Conservation (phyloP, 352 stramenopile genomes). For the Hyaloperonospora brassicae region DNA sequence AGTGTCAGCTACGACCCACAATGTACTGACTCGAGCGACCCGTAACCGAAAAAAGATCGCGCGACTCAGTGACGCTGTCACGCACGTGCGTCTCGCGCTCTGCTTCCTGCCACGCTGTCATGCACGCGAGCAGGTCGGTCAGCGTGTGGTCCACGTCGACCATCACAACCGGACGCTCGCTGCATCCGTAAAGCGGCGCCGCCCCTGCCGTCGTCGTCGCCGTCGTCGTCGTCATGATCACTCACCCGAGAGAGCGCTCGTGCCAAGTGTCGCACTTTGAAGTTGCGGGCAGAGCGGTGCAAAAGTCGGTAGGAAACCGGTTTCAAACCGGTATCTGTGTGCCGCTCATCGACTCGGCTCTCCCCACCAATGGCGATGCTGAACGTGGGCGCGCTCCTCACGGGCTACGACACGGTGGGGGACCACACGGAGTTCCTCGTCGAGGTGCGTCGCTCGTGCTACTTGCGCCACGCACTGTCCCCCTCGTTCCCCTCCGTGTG, state of each 20-base stretch:
- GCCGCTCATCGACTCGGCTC: too few relatives aligned
- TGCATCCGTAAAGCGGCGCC: slow-evolving; percentile 17
- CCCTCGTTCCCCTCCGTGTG: not conserved
- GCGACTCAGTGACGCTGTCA: not conserved
- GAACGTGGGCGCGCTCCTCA: slow-evolving; percentile 75
- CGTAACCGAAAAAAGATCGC: too few relatives aligned
- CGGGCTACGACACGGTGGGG: slow-evolving; percentile 71
- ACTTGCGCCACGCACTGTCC: not conserved
- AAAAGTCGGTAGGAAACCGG: too few relatives aligned
- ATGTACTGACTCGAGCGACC: too few relatives aligned
- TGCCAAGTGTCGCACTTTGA: slow-evolving; percentile 19
- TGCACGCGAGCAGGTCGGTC: slow-evolving; percentile 35
- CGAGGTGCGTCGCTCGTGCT: slow-evolving; percentile 30
- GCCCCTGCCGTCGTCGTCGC: slow-evolving; percentile 5
- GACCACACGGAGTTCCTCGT: slow-evolving; percentile 84
- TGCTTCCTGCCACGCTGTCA: slow-evolving; percentile 44
- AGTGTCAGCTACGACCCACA: too few relatives aligned
- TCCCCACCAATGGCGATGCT: slow-evolving; percentile 39
- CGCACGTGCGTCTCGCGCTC: slow-evolving; percentile 33
- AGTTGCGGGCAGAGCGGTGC: slow-evolving; percentile 8
- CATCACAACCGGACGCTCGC: slow-evolving; percentile 38
- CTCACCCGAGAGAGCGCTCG: not conserved
- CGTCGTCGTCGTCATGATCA: slow-evolving; percentile 9
- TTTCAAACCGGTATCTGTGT: too few relatives aligned
- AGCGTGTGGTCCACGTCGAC: slow-evolving; percentile 67